Evolutionary conservation across 2,329 filamentous ascomycete genomes (phyloP), one percentile per base, ranked within the genome.

Genomic region (Calonectria ilicicola): DNA sequence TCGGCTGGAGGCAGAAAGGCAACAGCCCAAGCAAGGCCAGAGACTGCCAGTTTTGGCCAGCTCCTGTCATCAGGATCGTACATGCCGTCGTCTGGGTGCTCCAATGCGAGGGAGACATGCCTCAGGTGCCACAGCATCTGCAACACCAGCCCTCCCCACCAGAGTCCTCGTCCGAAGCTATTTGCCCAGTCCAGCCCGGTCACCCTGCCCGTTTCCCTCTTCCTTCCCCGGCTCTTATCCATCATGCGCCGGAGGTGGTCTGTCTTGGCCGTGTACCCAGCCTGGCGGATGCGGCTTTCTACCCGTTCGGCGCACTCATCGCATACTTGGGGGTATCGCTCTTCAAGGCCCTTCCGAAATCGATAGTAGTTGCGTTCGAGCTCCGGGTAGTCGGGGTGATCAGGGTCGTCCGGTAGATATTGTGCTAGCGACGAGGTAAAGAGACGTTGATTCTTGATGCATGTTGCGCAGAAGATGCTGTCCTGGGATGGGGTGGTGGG

Each of bases 301-400:
- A 96, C 96, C 73, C 87, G 91, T 7, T 92, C 93, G 75, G 94
- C 93, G 83, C 97, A 99, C 56, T 91, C 87, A 74, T 89, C 89
- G 85, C 97, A 99, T 71, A 98, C 93, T 80, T 97, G 95, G 0
- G 97, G 97, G 81, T 98, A 98, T 63, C 93, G 90, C 78, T 91
- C 88, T 85, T 98, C 96, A 21, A 98, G 87, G 65, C 92, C 89
- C 73, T 87, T 89, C 73, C 93, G 92, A 82, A 94, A 98, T 42
- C 88, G 87, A 75, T 92, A 93, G 78, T 94, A 93, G 62, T 90
- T 89, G 67, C 88, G 89, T 82, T 95, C 93, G 74, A 93, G 92
- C 72, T 91, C 88, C 4, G 85, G 86, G 81, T 96, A 95, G 65
- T 93, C 88, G 0, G 94, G 92, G 76, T 96, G 90, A 51, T 87